phyloP scores from a whole-genome alignment of 192 early-diverging fungal species.

The Podila verticillata region DNA sequence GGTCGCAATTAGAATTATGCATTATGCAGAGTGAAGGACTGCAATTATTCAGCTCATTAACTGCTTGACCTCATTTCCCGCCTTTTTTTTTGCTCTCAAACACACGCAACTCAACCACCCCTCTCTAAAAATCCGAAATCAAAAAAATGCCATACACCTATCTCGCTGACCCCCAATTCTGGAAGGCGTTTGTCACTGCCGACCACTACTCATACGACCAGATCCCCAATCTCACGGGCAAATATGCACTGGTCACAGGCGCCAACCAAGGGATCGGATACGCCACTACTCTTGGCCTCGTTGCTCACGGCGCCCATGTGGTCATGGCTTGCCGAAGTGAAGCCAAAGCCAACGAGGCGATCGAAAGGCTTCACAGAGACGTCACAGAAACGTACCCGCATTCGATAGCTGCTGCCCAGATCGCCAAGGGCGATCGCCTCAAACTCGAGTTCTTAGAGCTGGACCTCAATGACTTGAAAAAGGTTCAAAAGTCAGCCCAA shows the following conservation, averaged over 20 bases:
- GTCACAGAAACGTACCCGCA: background rate
- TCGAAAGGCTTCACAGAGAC: constrained; percentile 15
- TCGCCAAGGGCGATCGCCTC: background rate
- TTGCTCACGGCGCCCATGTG: constrained; percentile 16
- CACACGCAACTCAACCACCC: too few species aligned
- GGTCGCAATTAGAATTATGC: too few species aligned
- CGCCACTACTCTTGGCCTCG: constrained; percentile 13
- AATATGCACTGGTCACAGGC: constrained; percentile 55
- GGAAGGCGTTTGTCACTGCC: too few species aligned
- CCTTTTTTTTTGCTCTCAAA: too few species aligned
- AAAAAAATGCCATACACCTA: background rate
- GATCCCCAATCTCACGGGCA: constrained; percentile 46
- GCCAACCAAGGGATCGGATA: constrained; percentile 47
- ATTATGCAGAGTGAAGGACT: too few species aligned
- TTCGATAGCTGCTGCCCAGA: background rate
- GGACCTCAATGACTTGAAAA: constrained; percentile 12
- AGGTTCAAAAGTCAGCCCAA: constrained; percentile 17
- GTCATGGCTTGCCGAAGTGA: constrained; percentile 1
- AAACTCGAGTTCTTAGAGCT: constrained; percentile 21
- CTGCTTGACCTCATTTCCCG: too few species aligned
- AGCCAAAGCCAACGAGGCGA: background rate
- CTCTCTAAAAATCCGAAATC: too few species aligned
- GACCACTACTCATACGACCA: background rate
- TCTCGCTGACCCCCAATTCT: background rate
- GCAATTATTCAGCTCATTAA: too few species aligned